Conservation (phyloP, 192 early-diverging fungal species). For the Coemansia reversa region DNA sequence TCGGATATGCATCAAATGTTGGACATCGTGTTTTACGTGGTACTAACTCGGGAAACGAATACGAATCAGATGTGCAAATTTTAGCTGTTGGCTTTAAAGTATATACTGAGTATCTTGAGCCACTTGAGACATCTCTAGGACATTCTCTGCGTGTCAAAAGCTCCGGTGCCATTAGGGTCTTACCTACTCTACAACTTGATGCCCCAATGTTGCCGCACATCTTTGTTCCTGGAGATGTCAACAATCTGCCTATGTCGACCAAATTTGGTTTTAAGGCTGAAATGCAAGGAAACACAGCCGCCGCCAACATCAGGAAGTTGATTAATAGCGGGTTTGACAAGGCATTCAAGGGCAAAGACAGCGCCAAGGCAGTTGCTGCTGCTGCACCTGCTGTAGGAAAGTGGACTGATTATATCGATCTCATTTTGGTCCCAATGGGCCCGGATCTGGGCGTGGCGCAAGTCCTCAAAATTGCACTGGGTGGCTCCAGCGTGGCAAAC, state of each 20-base stretch:
- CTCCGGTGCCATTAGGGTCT: conserved; percentile 47
- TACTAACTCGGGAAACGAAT: conserved; percentile 34
- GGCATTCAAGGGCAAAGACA: background rate
- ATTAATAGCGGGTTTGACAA: conserved; percentile 33
- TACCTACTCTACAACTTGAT: conserved; percentile 56
- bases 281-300: conserved; percentile 46
- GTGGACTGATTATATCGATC: conserved; percentile 40
- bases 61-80: conserved; percentile 61
- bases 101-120: conserved; percentile 52
- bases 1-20: conserved; percentile 17
- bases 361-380: background rate
- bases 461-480: conserved; percentile 33
- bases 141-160: conserved; percentile 22
- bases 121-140: conserved; percentile 31
- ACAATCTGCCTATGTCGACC: conserved; percentile 43
- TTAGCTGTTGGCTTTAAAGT: conserved; percentile 52
- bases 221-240: conserved; percentile 59
- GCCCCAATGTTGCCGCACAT: conserved; percentile 50
- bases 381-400: conserved; percentile 23
- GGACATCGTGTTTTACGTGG: conserved; percentile 46
- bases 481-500: conserved; percentile 20
- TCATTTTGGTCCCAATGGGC: conserved; percentile 47
- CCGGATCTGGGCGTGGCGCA: conserved; percentile 40
- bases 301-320: conserved; percentile 34
- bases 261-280: conserved; percentile 54